Conservation (phyloP, 331 rosid species). For the Quercus tomentella region DNA sequence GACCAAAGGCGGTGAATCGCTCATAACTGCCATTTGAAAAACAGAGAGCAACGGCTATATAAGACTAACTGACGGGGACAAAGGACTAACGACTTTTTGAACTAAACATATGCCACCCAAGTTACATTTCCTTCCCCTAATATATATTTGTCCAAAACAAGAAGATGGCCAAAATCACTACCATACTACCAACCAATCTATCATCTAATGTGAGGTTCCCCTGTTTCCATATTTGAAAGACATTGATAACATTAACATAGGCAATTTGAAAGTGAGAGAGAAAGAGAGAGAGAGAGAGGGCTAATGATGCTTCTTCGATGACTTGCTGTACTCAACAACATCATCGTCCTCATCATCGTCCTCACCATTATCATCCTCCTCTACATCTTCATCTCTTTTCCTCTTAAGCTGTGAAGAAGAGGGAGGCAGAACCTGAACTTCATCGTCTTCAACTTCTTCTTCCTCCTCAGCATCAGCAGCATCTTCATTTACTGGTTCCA, state of each 20-base stretch:
- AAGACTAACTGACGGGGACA: slow-evolving; percentile 39
- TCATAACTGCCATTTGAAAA: slow-evolving; percentile 73
- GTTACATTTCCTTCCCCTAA: slow-evolving; percentile 45
- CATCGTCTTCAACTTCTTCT: slow-evolving; percentile 42
- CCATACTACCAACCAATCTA: slow-evolving; percentile 51
- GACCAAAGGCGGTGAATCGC: slow-evolving; percentile 46
- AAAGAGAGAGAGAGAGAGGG: not conserved
- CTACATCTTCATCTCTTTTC: slow-evolving; percentile 62
- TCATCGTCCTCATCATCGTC: slow-evolving; percentile 40
- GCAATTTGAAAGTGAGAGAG: slow-evolving; percentile 1
- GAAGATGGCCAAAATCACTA: slow-evolving; percentile 50
- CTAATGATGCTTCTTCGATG: slow-evolving; percentile 71
- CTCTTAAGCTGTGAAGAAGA: slow-evolving; percentile 56
- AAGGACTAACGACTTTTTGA: slow-evolving; percentile 63
- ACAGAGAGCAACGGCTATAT: slow-evolving; percentile 56
- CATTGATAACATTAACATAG: slow-evolving; percentile 27
- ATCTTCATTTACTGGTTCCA: slow-evolving; percentile 47
- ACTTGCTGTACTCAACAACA: slow-evolving; percentile 48
- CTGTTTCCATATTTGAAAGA: slow-evolving; percentile 49
- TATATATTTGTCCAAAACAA: slow-evolving; percentile 53
- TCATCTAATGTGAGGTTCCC: slow-evolving; percentile 56
- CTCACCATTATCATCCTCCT: slow-evolving; percentile 29
- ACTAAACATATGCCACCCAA: slow-evolving; percentile 51
- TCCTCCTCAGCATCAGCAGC: slow-evolving; percentile 46
- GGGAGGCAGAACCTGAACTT: slow-evolving; percentile 58